phyloP scores from a whole-genome alignment of 78 protist genomes.

The Andalucia godoyi region DNA sequence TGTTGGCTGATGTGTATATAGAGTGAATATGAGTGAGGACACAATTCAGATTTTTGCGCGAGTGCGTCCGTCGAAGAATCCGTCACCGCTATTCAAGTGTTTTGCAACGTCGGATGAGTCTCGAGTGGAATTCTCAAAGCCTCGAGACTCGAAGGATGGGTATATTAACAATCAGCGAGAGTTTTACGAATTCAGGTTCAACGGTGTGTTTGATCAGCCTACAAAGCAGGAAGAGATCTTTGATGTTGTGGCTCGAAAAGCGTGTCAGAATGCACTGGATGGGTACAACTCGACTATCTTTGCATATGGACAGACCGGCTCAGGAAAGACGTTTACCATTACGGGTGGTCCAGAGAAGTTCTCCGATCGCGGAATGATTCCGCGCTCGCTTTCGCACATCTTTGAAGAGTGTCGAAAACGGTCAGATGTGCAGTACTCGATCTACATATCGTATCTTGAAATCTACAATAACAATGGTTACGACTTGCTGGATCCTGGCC shows the following conservation, averaged over 20 bases:
- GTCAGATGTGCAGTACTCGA: neutral
- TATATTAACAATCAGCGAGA: constrained; percentile 19
- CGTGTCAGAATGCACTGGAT: constrained; percentile 1
- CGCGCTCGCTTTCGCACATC: constrained; percentile 25
- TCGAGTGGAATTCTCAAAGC: no score
- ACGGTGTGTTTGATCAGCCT: constrained; percentile 1
- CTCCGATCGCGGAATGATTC: constrained; percentile 55
- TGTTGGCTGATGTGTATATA: no score
- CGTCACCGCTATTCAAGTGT: no score
- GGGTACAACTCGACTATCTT: constrained; percentile 37
- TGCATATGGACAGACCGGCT: constrained; percentile 57
- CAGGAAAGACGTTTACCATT: constrained; percentile 51
- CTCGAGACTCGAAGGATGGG: no score
- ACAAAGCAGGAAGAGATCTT: constrained; percentile 36
- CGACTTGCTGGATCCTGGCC: constrained; percentile 44
- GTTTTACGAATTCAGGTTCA: constrained; percentile 8
- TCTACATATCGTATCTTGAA: constrained; percentile 52
- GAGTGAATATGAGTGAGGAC: no score
- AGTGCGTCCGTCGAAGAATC: no score
- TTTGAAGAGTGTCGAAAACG: constrained; percentile 10
- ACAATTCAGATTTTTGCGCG: no score
- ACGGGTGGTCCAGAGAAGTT: constrained; percentile 51
- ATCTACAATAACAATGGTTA: constrained; percentile 55
- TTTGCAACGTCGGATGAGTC: no score
- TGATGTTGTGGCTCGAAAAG: neutral